A percentile compares a stretch with the other conserved stretches of the same genome.
These are phyloP conservation scores for Aspergillus ochraceoroseus DNA, from an alignment of 2,329 filamentous ascomycete species.

Conservation along the genomic window DNA sequence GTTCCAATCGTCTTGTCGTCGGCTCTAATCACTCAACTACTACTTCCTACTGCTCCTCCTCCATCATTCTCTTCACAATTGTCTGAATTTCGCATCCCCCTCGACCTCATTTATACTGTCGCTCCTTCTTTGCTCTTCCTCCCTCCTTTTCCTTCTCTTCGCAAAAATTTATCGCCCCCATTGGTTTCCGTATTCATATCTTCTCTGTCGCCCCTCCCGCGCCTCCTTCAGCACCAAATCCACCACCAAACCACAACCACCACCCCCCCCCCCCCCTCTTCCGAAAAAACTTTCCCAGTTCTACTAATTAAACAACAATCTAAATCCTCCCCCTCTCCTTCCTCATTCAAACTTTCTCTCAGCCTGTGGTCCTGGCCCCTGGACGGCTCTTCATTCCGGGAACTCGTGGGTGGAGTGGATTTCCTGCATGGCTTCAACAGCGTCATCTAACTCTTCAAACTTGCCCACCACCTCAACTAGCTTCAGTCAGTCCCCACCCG, in stretches of 20 bases:
- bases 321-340: conserved; percentile 1
- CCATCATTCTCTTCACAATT: background rate
- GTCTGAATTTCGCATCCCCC: too few species aligned
- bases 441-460: conserved; percentile 12
- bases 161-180: too few species aligned
- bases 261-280: background rate
- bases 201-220: background rate
- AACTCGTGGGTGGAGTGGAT: conserved; percentile 7
- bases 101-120: background rate
- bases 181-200: background rate
- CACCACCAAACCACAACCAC: too few species aligned
- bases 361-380: too few species aligned
- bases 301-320: conserved; percentile 2
- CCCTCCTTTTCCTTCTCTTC: background rate
- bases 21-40: background rate
- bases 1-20: background rate
- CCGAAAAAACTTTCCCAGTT: background rate
- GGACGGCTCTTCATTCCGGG: background rate
- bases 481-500: conserved; percentile 11
- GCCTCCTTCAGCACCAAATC: too few species aligned
- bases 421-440: conserved; percentile 16
- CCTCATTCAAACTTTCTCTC: background rate
- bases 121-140: conserved; percentile 1
- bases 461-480: conserved; percentile 9
- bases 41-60: background rate